Conservation (phyloP, 1,284 basidiomycete species). For the Ustilago nuda region DNA sequence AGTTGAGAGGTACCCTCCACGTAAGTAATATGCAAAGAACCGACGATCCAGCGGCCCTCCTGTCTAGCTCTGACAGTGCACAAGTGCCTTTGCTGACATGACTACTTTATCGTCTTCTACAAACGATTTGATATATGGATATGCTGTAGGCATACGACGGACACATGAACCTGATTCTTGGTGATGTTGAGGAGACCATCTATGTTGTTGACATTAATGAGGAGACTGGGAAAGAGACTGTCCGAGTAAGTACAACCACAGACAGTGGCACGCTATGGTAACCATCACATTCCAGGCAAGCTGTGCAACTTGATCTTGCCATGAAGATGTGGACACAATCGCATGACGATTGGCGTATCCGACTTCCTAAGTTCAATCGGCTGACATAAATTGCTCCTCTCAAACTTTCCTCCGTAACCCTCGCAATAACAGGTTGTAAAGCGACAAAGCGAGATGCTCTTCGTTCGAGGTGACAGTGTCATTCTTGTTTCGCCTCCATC, state of each 20-base stretch:
- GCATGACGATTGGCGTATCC: no score
- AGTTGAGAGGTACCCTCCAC: slow-evolving; percentile 91
- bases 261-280: neutral
- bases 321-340: no score
- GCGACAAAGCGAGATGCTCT: slow-evolving; percentile 96
- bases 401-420: neutral
- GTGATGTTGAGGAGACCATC: slow-evolving; percentile 87
- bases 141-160: slow-evolving; percentile 85
- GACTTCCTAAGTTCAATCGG: no score
- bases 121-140: neutral
- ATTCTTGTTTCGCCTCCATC: slow-evolving; percentile 67
- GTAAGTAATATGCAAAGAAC: slow-evolving; percentile 14
- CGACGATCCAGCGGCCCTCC: neutral
- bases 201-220: slow-evolving; percentile 70
- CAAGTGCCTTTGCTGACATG: neutral
- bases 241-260: slow-evolving; percentile 69
- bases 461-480: slow-evolving; percentile 82
- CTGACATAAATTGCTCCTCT: neutral
- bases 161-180: slow-evolving; percentile 98
- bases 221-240: slow-evolving; percentile 70
- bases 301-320: no score
- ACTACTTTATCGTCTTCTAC: neutral
- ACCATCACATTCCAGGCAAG: no score
- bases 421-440: slow-evolving; percentile 79
- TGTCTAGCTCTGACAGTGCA: neutral